Base-by-base conservation (phyloP, 768 basidiomycete species). In the Calocera cornea region DNA sequence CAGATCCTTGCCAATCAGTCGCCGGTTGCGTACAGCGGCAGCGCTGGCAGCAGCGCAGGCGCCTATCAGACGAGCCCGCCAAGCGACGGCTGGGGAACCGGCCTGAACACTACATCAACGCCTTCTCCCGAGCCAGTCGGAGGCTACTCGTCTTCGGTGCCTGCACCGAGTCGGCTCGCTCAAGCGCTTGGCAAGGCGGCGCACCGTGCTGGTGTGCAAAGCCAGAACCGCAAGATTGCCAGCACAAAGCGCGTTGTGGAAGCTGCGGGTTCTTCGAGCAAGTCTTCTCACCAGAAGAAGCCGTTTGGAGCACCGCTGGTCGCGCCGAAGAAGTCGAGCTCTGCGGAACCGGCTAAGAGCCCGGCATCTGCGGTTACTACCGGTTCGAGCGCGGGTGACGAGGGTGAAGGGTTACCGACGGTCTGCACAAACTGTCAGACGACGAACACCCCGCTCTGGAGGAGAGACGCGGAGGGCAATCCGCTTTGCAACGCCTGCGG, bases 381-480 rank as follows among this genome's bases (percentile, higher is more conserved):
- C 70, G 24, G 69, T 5, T 60, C 70, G 34, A 71, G 65, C 34
- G 72, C 70, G 41, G 68, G 24, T 63, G 90, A 88, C 69, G 87
- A 89, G 66, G 84, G 82, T 65, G 89, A 90, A 54, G 81, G 83
- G 67, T 75, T 84, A 7, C 91, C 88, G 10, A 97, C 92, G 1
- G 80, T 90, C 33, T 97, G 95, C 76, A 92, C 90, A 5, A 97
- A 97, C 74, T 97, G 95, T 76, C 87, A 90, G 72, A 97, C 95
- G 66, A 95, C 91, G 14, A 97, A 93, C 74, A 97, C 95, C 41
- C 92, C 92, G 10, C 78, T 95, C 54, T 95, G 92, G 92, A 83
- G 92, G 76, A 80, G 92, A 69, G 92, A 95, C 78, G 90, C 92
- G 0, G 92, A 95, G 72, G 92, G 92, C 22, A 91, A 94, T 73